Evolutionary conservation across 768 basidiomycete genomes (phyloP), one percentile per base, ranked within the genome.

Genomic region (Cystobasidium onofrii): DNA sequence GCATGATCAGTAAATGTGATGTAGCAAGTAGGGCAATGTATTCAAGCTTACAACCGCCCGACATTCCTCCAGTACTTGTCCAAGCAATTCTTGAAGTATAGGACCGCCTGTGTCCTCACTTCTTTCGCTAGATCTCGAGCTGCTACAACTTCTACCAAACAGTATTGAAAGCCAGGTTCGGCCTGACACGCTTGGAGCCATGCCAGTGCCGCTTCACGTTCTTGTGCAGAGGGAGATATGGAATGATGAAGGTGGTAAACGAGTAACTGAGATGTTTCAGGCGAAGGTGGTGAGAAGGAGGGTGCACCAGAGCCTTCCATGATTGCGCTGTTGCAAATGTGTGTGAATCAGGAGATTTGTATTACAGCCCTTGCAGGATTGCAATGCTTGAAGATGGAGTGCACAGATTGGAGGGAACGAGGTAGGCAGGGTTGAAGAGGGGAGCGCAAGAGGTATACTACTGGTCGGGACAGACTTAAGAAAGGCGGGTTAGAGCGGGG

Each of bases 31-130:
- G 73, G 1, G 13, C 4, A 70, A 33, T 18, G 36, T n/a, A n/a
- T n/a, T n/a, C n/a, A n/a, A n/a, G n/a, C 76, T 36, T 17, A 77
- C 78, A 76, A 29, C 7, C 29, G 15, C 0, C 73, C 74, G 1
- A 88, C 83, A 36, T 88, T 88, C 79, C 86, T 84, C 92, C 92
- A 95, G 78, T 90, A 88, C 62, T 82, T 82, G 1, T 88, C 80
- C 1, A 87, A 88, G 0, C 85, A 84, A 77, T 93, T 94, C 82
- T 94, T 94, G 83, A 93, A 89, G 78, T 92, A 91, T 70, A 94
- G 89, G 75, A 91, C 90, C 29, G 89, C 87, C 80, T 90, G 89
- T 76, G 89, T 86, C 50, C 92, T 87, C 63, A 92, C 85, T 18
- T 82, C 82, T 43, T 89, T 54, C 10, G 12, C 27, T 31, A 50